phyloP scores from a whole-genome alignment of 2,329 filamentous ascomycete genomes.

The Xylogone sp. region DNA sequence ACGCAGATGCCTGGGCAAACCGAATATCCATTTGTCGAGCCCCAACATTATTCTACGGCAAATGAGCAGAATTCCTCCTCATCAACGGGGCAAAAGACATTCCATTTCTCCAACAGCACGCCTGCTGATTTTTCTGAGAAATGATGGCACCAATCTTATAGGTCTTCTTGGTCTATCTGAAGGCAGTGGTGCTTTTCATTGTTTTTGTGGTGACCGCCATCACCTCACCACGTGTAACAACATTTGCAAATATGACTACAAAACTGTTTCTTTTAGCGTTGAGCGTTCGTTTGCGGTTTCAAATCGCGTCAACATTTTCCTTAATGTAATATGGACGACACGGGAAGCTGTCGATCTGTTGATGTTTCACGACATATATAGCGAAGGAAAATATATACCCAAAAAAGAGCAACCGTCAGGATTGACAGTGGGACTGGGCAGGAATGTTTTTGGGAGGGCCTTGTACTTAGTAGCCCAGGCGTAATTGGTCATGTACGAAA shows the following conservation, averaged over 20 bases:
- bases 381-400: neutral
- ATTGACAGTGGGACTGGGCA: neutral
- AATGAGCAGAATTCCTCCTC: slow-evolving; percentile 16
- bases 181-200: slow-evolving; percentile 1
- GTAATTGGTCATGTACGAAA: neutral
- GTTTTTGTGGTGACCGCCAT: slow-evolving; percentile 1
- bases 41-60: slow-evolving; percentile 9
- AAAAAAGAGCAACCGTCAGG: neutral
- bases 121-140: slow-evolving; percentile 28
- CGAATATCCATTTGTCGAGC: slow-evolving; percentile 24
- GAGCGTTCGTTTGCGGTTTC: slow-evolving; percentile 1
- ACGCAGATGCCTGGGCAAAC: slow-evolving; percentile 12
- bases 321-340: neutral
- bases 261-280: slow-evolving; percentile 3
- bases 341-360: slow-evolving; percentile 1
- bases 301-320: neutral
- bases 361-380: neutral
- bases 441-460: neutral
- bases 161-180: neutral
- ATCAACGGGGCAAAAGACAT: slow-evolving; percentile 25
- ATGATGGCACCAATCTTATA: slow-evolving; percentile 7
- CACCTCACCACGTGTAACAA: slow-evolving; percentile 1
- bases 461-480: neutral
- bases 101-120: slow-evolving; percentile 29
- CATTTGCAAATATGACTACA: slow-evolving; percentile 2